Percentiles rank a stretch among this genome's conserved stretches.
phyloP scores from a whole-genome alignment of 805 yeast species.

The Ogataea henricii region DNA sequence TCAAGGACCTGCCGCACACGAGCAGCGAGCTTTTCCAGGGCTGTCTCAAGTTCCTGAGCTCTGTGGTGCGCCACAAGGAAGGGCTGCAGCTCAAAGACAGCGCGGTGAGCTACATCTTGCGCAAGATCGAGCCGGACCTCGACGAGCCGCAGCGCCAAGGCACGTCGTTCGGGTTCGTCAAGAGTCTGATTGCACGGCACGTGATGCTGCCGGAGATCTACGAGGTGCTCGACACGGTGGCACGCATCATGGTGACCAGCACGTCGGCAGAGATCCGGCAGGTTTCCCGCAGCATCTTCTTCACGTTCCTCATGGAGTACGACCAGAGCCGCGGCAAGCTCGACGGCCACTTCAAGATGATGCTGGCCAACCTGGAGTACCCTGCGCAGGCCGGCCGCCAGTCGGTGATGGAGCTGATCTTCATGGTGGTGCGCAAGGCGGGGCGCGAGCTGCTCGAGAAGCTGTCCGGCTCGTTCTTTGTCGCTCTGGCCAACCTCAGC shows the following conservation, averaged over 20 bases:
- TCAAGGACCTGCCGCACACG: slow-evolving; percentile 77
- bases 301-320: slow-evolving; percentile 86
- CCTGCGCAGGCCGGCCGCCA: slow-evolving; percentile 85
- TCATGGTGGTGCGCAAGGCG: slow-evolving; percentile 66
- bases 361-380: slow-evolving; percentile 79
- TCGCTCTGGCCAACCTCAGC: slow-evolving; percentile 74
- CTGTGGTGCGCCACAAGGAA: slow-evolving; percentile 68
- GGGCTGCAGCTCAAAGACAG: slow-evolving; percentile 66
- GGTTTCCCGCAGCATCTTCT: slow-evolving; percentile 79
- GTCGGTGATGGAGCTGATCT: slow-evolving; percentile 86
- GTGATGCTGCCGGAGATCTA: slow-evolving; percentile 84
- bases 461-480: slow-evolving; percentile 75
- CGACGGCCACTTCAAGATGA: slow-evolving; percentile 77
- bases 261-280: slow-evolving; percentile 82
- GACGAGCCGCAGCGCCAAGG: slow-evolving; percentile 90
- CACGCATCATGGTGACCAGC: slow-evolving; percentile 86
- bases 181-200: slow-evolving; percentile 73
- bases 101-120: slow-evolving; percentile 72
- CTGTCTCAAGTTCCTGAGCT: slow-evolving; percentile 70
- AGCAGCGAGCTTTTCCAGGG: slow-evolving; percentile 79
- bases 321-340: slow-evolving; percentile 89
- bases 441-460: slow-evolving; percentile 58
- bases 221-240: slow-evolving; percentile 79
- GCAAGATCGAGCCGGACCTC: slow-evolving; percentile 78
- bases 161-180: slow-evolving; percentile 80